phyloP scores from a whole-genome alignment of 2,329 filamentous ascomycete species.

The Stemphylium lycopersici region DNA sequence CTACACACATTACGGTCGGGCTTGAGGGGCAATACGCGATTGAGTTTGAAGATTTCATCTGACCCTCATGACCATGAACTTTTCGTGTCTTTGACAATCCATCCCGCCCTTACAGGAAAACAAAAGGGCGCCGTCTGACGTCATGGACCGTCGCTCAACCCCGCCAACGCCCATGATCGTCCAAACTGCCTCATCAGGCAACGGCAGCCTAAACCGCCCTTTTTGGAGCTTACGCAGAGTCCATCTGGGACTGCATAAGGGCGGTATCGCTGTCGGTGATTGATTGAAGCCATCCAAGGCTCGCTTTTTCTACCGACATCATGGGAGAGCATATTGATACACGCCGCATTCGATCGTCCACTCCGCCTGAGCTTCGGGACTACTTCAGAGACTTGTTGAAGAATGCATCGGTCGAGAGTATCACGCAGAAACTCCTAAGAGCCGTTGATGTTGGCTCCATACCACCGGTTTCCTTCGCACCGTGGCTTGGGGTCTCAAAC shows the following conservation, averaged over 20 bases:
- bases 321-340: constrained; percentile 9
- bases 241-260: too few relatives aligned
- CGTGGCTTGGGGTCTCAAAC: constrained; percentile 35
- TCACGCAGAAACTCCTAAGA: constrained; percentile 14
- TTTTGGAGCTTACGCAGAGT: neutral
- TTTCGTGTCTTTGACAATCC: too few relatives aligned
- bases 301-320: too few relatives aligned
- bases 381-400: constrained; percentile 9
- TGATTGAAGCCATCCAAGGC: too few relatives aligned
- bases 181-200: neutral
- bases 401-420: neutral
- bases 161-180: neutral
- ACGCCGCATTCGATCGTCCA: constrained; percentile 11
- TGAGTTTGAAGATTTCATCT: too few relatives aligned
- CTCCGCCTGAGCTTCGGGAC: constrained; percentile 7
- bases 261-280: too few relatives aligned
- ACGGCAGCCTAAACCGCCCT: neutral
- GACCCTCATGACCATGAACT: too few relatives aligned
- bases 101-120: neutral
- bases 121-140: neutral
- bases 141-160: neutral
- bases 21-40: too few relatives aligned
- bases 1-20: too few relatives aligned
- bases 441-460: constrained; percentile 26
- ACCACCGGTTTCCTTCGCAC: constrained; percentile 21